Evolutionary conservation across 176 grass and related monocot species (phyloP).

Genomic region (Zea luxurians): DNA sequence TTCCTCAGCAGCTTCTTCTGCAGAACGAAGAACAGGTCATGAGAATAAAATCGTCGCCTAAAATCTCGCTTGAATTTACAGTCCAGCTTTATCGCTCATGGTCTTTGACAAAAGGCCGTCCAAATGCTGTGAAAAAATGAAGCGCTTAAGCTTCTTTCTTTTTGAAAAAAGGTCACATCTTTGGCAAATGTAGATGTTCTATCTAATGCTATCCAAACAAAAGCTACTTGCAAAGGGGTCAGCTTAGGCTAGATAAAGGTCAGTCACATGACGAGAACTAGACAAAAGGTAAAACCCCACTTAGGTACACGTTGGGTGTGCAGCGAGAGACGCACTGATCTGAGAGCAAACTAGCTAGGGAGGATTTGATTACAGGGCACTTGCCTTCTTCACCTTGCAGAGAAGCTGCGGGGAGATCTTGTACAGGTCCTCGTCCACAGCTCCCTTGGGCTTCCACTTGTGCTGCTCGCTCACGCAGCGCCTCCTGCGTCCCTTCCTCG

Average conservation of each 20-base stretch:
- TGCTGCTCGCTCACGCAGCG: slow-evolving; percentile 47
- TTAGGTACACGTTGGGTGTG: slow-evolving; percentile 17
- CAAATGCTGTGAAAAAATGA: background rate
- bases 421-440: slow-evolving; percentile 84
- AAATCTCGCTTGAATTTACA: background rate
- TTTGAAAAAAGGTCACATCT: slow-evolving; percentile 26
- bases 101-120: background rate
- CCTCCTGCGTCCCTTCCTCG: slow-evolving; percentile 43
- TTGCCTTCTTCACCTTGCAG: slow-evolving; percentile 75
- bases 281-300: slow-evolving; percentile 34
- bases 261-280: slow-evolving; percentile 48
- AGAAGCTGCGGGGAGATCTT: slow-evolving; percentile 76
- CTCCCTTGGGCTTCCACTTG: slow-evolving; percentile 57
- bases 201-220: slow-evolving; percentile 24
- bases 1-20: slow-evolving; percentile 80
- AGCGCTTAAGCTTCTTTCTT: slow-evolving; percentile 20
- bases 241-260: slow-evolving; percentile 39
- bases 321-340: too few species aligned
- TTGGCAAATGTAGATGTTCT: slow-evolving; percentile 7
- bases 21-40: slow-evolving; percentile 17
- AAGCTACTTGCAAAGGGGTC: slow-evolving; percentile 41
- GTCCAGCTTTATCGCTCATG: background rate
- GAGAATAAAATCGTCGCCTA: background rate
- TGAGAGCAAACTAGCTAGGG: background rate
- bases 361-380: background rate